These are phyloP conservation scores for Geosmithia morbida DNA, from an alignment of 2,329 filamentous ascomycete species.

Conservation along the genomic window DNA sequence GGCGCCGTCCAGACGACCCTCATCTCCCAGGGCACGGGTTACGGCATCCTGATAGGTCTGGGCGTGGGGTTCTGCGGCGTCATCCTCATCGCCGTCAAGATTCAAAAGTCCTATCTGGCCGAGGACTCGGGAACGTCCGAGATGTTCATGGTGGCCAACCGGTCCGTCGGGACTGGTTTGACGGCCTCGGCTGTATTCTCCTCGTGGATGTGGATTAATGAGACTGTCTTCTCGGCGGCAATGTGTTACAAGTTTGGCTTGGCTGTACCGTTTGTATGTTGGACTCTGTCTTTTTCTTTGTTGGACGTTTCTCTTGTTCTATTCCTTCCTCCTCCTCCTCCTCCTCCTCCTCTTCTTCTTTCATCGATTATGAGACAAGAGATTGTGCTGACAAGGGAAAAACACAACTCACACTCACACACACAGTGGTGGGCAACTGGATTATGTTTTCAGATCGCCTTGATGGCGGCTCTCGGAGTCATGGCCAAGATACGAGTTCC, in stretches of 20 bases:
- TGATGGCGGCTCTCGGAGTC: conserved; percentile 77
- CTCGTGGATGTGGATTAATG: conserved; percentile 58
- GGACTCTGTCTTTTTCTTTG: too few relatives aligned
- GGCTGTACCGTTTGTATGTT: conserved; percentile 36
- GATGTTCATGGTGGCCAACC: conserved; percentile 70
- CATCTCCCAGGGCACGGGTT: not conserved
- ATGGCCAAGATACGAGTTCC: conserved; percentile 69
- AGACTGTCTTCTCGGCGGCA: conserved; percentile 30
- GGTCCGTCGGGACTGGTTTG: conserved; percentile 69
- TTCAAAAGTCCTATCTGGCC: not conserved
- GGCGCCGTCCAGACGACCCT: not conserved
- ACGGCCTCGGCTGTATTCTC: conserved; percentile 71
- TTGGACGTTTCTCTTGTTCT: too few relatives aligned
- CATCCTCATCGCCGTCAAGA: not conserved
- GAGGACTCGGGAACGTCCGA: conserved; percentile 45
- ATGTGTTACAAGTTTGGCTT: conserved; percentile 66
- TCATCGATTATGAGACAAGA: too few relatives aligned
- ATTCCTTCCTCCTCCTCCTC: too few relatives aligned
- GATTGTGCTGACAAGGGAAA: not conserved
- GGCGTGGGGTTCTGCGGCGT: not conserved
- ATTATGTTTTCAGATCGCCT: conserved; percentile 48
- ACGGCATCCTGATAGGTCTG: not conserved
- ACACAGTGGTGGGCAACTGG: not conserved
- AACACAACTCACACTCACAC: not conserved
- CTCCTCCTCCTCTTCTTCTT: conserved; percentile 36